Percentiles rank a stretch among this genome's conserved stretches.
Conservation (phyloP, 2,329 filamentous ascomycete genomes). For the Diaporthe australafricana region DNA sequence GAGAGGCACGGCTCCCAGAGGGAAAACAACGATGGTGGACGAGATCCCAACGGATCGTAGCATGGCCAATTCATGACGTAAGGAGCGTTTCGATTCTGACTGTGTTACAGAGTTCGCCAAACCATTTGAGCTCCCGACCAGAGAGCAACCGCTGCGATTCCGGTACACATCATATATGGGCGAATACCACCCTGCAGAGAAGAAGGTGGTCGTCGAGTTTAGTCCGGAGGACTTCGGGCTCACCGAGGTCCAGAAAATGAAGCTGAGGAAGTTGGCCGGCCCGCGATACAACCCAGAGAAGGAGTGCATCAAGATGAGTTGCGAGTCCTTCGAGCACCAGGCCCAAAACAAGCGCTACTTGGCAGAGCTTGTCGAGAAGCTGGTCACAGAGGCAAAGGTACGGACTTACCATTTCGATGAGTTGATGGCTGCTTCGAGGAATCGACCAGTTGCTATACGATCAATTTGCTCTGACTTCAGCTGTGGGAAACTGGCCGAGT, state of each 20-base stretch:
- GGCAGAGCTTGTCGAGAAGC: constrained; percentile 77
- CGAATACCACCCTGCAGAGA: constrained; percentile 89
- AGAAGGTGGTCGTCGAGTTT: constrained; percentile 96
- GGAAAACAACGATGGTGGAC: not conserved
- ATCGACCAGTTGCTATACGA: no score
- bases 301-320: constrained; percentile 87
- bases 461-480: not conserved
- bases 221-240: constrained; percentile 79
- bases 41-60: not conserved
- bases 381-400: constrained; percentile 81
- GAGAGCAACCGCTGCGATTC: constrained; percentile 83
- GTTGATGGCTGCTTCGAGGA: no score
- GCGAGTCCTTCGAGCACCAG: constrained; percentile 87
- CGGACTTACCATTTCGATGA: constrained; percentile 30
- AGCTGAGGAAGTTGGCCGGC: constrained; percentile 89
- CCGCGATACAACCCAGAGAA: constrained; percentile 87
- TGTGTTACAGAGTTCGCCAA: constrained; percentile 80
- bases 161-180: constrained; percentile 97
- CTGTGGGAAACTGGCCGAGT: not conserved
- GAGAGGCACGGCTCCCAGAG: not conserved
- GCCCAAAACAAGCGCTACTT: constrained; percentile 98
- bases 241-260: constrained; percentile 75
- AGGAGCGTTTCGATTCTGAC: constrained; percentile 35
- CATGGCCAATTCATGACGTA: not conserved
- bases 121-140: constrained; percentile 79